Conservation (phyloP, 345 rosid genomes). For the Pugionium dolabratum region DNA sequence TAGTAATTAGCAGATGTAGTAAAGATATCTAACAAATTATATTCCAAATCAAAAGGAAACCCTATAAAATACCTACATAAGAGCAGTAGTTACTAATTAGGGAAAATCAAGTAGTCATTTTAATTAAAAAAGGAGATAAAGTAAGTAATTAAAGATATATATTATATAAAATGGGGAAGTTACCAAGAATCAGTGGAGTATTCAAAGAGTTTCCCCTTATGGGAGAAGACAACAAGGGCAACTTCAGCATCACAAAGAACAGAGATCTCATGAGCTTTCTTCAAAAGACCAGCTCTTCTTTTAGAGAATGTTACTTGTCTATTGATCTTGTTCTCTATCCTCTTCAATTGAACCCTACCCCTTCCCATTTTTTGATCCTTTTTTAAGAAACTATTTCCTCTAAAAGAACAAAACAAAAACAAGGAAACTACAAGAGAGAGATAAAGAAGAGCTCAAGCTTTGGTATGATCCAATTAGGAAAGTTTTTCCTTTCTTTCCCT, state of each 20-base stretch:
- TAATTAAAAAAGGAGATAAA: not conserved
- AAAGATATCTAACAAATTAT: conserved; percentile 1
- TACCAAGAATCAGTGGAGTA: conserved; percentile 71
- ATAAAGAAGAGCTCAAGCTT: conserved; percentile 38
- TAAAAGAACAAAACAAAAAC: conserved; percentile 50
- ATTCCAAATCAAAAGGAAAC: conserved; percentile 14
- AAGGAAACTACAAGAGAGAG: conserved; percentile 37
- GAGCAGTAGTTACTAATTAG: conserved; percentile 33
- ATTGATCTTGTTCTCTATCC: conserved; percentile 61
- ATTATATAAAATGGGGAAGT: not conserved
- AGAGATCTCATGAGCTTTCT: conserved; percentile 81
- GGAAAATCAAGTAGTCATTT: conserved; percentile 33
- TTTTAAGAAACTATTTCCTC: conserved; percentile 19
- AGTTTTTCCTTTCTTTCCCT: conserved; percentile 34
- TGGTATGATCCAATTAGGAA: conserved; percentile 43
- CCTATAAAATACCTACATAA: conserved; percentile 20
- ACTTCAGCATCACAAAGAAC: too few relatives aligned
- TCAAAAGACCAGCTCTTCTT: conserved; percentile 69
- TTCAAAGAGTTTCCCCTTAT: conserved; percentile 77
- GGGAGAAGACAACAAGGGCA: conserved; percentile 58
- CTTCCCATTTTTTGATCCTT: conserved; percentile 54
- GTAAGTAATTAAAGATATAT: not conserved
- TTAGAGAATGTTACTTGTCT: conserved; percentile 55
- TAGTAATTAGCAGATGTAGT: conserved; percentile 4
- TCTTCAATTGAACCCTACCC: conserved; percentile 87